Evolutionary conservation across 352 stramenopile genomes (phyloP).

Genomic region (Globisporangium acanthophoron): DNA sequence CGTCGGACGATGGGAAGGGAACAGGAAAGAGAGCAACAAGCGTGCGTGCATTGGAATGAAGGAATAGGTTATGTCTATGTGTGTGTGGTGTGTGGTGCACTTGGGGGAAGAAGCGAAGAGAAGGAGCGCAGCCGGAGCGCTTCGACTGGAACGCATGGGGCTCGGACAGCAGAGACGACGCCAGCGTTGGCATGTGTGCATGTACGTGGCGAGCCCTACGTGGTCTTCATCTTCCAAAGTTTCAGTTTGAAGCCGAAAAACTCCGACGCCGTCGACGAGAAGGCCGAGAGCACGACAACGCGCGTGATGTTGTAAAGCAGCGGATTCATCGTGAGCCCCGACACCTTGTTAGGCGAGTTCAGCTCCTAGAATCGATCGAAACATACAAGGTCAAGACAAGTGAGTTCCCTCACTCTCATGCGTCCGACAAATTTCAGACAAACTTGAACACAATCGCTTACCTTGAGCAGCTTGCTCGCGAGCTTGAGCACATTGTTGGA

Average conservation of each 20-base stretch:
- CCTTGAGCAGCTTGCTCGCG: slow-evolving; percentile 87
- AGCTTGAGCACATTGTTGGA: slow-evolving; percentile 91
- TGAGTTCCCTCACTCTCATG: too few species aligned
- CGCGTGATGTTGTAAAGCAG: slow-evolving; percentile 88
- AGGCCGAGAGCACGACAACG: slow-evolving; percentile 85
- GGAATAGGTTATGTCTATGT: too few species aligned
- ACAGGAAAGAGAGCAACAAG: too few species aligned
- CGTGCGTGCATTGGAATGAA: too few species aligned
- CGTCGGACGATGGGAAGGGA: neutral
- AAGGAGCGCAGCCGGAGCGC: too few species aligned
- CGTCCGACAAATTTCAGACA: too few species aligned
- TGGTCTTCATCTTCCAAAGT: slow-evolving; percentile 85
- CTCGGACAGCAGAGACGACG: too few species aligned
- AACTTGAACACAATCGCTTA: slow-evolving; percentile 5
- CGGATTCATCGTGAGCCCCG: slow-evolving; percentile 87
- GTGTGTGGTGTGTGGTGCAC: too few species aligned
- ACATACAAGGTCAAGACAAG: too few species aligned
- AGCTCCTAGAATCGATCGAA: slow-evolving; percentile 41
- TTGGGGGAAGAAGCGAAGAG: too few species aligned
- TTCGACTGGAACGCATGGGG: too few species aligned
- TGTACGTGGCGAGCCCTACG: slow-evolving; percentile 18
- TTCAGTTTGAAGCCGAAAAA: slow-evolving; percentile 91
- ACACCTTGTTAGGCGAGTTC: slow-evolving; percentile 89
- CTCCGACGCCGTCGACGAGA: slow-evolving; percentile 85
- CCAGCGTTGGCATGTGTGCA: too few species aligned